phyloP scores from a whole-genome alignment of 805 yeast species.

The Lachancea kluyveri region DNA sequence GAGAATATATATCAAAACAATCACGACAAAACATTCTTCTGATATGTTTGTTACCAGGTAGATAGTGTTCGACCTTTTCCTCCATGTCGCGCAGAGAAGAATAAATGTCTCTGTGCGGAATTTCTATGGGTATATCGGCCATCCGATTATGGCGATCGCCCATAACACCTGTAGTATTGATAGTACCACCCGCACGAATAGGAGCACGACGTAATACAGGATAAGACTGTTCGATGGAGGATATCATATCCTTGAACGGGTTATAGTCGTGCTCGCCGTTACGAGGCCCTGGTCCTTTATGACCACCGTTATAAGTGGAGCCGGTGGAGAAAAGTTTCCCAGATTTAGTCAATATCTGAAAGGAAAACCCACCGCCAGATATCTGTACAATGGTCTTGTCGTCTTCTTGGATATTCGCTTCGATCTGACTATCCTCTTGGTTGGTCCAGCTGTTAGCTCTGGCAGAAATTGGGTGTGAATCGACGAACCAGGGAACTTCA shows the following conservation, averaged over 20 bases:
- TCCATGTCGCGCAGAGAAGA: slow-evolving; percentile 20
- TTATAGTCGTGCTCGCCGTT: slow-evolving; percentile 30
- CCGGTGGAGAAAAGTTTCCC: slow-evolving; percentile 58
- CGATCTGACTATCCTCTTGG: slow-evolving; percentile 1
- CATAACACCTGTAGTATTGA: slow-evolving; percentile 18
- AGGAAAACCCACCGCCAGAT: slow-evolving; percentile 59
- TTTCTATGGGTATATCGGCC: slow-evolving; percentile 7
- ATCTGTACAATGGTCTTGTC: slow-evolving; percentile 28
- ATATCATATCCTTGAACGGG: slow-evolving; percentile 25
- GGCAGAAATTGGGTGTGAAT: slow-evolving; percentile 2
- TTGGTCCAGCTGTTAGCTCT: slow-evolving; percentile 7
- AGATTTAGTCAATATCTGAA: slow-evolving; percentile 47
- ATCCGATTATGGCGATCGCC: background rate
- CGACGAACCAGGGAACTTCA: slow-evolving; percentile 24
- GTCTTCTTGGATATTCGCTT: slow-evolving; percentile 9
- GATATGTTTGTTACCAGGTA: slow-evolving; percentile 23
- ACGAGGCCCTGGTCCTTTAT: slow-evolving; percentile 37
- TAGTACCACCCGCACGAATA: slow-evolving; percentile 11
- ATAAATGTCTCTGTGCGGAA: slow-evolving; percentile 27
- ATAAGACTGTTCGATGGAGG: slow-evolving; percentile 18
- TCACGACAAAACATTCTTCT: slow-evolving; percentile 27
- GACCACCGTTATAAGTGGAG: slow-evolving; percentile 35
- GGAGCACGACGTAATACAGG: slow-evolving; percentile 5
- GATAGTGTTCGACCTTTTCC: slow-evolving; percentile 13
- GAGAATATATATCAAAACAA: slow-evolving; percentile 18